Evolutionary conservation across 2,329 filamentous ascomycete genomes (phyloP).

Genomic region (Aureobasidium sp.): DNA sequence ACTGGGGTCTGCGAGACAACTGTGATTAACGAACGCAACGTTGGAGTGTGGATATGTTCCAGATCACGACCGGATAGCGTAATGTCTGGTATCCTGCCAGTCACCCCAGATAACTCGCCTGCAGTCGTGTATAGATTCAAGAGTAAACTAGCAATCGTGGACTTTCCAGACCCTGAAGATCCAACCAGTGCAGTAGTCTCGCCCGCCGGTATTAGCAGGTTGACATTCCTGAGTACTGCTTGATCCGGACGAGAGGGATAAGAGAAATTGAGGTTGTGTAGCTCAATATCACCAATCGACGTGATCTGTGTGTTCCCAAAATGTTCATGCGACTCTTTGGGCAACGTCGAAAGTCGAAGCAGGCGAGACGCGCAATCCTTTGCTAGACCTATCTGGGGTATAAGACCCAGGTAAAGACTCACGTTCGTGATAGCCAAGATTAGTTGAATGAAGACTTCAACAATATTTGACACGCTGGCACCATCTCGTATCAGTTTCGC

Average conservation of each 20-base stretch:
- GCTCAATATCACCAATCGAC: conserved; percentile 47
- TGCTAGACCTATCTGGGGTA: conserved; percentile 74
- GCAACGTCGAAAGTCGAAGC: conserved; percentile 60
- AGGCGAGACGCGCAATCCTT: conserved; percentile 66
- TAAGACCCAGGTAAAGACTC: conserved; percentile 60
- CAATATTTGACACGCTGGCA: conserved; percentile 50
- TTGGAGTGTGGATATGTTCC: conserved; percentile 50
- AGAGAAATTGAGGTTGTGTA: conserved; percentile 60
- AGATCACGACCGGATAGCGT: conserved; percentile 55
- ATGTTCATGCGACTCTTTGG: conserved; percentile 53
- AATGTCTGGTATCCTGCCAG: conserved; percentile 48
- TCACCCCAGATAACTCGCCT: conserved; percentile 53
- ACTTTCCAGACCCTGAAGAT: conserved; percentile 83
- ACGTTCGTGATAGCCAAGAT: conserved; percentile 76
- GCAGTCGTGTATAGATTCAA: conserved; percentile 58
- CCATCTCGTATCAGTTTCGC: conserved; percentile 52
- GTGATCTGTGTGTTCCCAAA: conserved; percentile 41
- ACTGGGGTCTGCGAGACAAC: conserved; percentile 66
- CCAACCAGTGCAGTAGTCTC: conserved; percentile 74
- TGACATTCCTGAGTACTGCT: conserved; percentile 56
- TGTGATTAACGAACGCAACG: conserved; percentile 55
- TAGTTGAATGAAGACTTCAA: conserved; percentile 73
- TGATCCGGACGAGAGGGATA: conserved; percentile 56
- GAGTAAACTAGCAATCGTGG: conserved; percentile 69
- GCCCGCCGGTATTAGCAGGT: conserved; percentile 55